Percentiles rank a stretch among this genome's conserved stretches.
Conservation (phyloP, 2,329 filamentous ascomycete genomes). For the Microthyrium microscopicum region DNA sequence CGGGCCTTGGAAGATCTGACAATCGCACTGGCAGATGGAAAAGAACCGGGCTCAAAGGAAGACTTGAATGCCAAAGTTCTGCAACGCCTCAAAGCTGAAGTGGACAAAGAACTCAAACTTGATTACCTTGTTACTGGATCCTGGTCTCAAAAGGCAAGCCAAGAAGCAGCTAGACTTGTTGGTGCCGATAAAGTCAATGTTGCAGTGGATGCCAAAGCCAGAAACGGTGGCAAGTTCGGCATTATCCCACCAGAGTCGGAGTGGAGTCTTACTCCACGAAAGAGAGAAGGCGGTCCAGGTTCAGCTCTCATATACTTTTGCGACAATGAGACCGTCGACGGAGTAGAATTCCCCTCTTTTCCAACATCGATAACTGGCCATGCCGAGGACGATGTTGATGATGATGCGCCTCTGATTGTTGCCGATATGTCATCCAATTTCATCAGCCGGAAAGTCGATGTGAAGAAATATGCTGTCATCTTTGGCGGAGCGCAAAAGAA, state of each 20-base stretch:
- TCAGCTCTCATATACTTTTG: constrained; percentile 72
- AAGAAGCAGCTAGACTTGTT: constrained; percentile 64
- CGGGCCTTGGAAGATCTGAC: constrained; percentile 41
- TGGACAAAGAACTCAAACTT: constrained; percentile 56
- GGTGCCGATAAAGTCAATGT: constrained; percentile 70
- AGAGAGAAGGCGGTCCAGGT: constrained; percentile 34
- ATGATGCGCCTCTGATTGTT: constrained; percentile 55
- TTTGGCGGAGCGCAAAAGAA: constrained; percentile 95
- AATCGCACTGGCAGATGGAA: constrained; percentile 17
- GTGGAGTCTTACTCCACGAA: constrained; percentile 54
- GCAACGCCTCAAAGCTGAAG: constrained; percentile 43
- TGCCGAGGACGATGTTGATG: constrained; percentile 36
- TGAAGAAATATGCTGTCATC: constrained; percentile 64
- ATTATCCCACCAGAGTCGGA: constrained; percentile 59
- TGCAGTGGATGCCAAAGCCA: constrained; percentile 45
- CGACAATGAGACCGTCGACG: constrained; percentile 88
- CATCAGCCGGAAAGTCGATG: constrained; percentile 59
- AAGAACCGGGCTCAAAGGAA: constrained; percentile 27
- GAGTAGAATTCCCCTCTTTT: constrained; percentile 69
- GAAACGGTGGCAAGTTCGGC: constrained; percentile 69
- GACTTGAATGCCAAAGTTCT: constrained; percentile 40
- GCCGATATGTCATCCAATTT: constrained; percentile 95
- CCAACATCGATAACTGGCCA: constrained; percentile 45
- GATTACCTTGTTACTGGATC: constrained; percentile 86
- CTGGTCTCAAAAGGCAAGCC: constrained; percentile 78